Base-by-base conservation (phyloP, 495 filamentous ascomycete genomes). In the Extremus antarcticus region DNA sequence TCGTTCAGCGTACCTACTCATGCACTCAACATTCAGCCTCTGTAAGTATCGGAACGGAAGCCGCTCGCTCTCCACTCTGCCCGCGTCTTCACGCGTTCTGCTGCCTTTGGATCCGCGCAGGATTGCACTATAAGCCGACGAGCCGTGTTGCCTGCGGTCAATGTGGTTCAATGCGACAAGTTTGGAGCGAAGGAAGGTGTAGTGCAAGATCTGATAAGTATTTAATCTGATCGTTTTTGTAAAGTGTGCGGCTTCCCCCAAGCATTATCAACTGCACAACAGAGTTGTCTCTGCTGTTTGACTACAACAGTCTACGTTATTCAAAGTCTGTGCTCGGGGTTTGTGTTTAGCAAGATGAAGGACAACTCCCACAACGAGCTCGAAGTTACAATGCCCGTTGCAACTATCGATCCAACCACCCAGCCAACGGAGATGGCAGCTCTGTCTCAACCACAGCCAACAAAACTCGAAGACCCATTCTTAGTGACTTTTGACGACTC, bases 401-500 rank as follows among this genome's bases (percentile, higher is more conserved):
- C 4, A 4, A 4, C 29, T 13, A 13, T 35, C 13, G 29, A 35
- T 35, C 29, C 4, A 35, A 35, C 13, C 13, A 35, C 29, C 13
- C 29, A 13, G 29, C 13, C 29, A 35, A 35, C 29, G 2, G 51
- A 54, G 20, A n/a, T 54, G 20, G 38, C 51, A 54, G 19, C 19
- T 23, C 35, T 56, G n/a, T 13, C 29, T 47, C 55, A 53, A 49
- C 40, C 3, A 13, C 20, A 15, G 17, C 21, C 24, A 23, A 48
- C 46, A 3, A 48, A 48, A 15, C 7, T 17, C 7, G 29, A 51
- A 3, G 60, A 62, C 41, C 51, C 51, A 19, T 59, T 47, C 38
- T 56, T 62, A 2, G 56, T 62, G 16, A 46, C 51, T 21, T 62
- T 62, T 45, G 43, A 46, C 24, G 25, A 35, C 10, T 46, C 35